Base-by-base conservation (phyloP, 1,139 yeast species). In the Zygosaccharomyces pseudobailii region DNA sequence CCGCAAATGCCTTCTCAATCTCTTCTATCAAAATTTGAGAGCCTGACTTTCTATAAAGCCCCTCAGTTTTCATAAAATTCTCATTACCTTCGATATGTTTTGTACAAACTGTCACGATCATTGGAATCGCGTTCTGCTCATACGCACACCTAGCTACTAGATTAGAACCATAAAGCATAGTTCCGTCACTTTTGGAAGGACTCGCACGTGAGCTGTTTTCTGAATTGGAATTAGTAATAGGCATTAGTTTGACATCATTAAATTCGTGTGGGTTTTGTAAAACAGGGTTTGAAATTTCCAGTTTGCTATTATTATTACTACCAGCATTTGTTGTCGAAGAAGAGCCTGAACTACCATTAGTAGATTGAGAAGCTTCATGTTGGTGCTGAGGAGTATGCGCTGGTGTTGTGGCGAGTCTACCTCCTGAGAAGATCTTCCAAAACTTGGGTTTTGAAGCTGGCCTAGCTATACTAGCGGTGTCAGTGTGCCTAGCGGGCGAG, bases 21-120 rank as follows among this genome's bases (percentile, higher is more conserved):
- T 57, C 56, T 37, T 65, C 68, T 25, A 65, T 58, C 13, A 58
- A 66, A 54, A 87, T 80, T 45, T 88, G 87, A 10, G 92, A 80
- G 2, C 97, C 98, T 21, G 95, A 85, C 55, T 90, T 85, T 58
- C 98, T 76, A 69, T 92, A 92, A 35, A 92, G 77, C 5, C 98
- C 98, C 67, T 90, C 97, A 36, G 74, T 71, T 41, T 75, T 80
- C 57, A 65, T 45, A 40, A 46, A 87, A 63, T 7, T 95, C 90
- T 53, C 89, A 71, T 37, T 47, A 4, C 65, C 63, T 67, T 90
- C 96, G 42, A 92, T 88, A 59, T 85, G 95, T 33, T 72, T 71
- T n/a, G 89, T 69, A 68, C 97, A 88, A 48, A 81, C 74, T 9
- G 83, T 72, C 9, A 92, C 76, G 37, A 92, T 79, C 52, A 79